Base-by-base conservation (phyloP, 2,329 filamentous ascomycete species). In the Tolypocladium capitatum region DNA sequence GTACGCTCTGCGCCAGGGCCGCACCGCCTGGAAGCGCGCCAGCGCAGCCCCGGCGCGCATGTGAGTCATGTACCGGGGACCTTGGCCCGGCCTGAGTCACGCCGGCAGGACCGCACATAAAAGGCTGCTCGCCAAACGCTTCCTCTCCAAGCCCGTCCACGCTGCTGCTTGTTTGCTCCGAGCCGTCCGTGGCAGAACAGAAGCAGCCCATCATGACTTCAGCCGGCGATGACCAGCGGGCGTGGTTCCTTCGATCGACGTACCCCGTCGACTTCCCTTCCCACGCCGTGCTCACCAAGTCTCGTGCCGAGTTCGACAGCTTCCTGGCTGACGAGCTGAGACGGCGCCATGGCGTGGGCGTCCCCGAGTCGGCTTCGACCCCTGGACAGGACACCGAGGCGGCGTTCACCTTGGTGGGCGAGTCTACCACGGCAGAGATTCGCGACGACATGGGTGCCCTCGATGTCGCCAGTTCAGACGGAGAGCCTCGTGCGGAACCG, bases 161-260 rank as follows among this genome's bases (percentile, higher is more conserved):
- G 8, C 21, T 13, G 34, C 11, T 24, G 16, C 7, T 16, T 21
- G 14, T 6, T n/a, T 36, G 34, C 13, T 40, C n/a, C 14, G 36
- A 27, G 21, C 21, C 5, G 5, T 10, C 7, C 14, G 21, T n/a
- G 16, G 16, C 24, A 16, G 2, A 5, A 3, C 8, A n/a, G 14
- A 20, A 11, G 24, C 21, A 27, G 13, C 27, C 5, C 16, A 38
- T 32, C 18, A 45, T 45, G 43, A 32, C 45, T n/a, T 52, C 53
- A 28, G 41, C 50, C 30, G 43, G 48, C 33, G 53, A 53, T n/a
- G 46, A 52, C 46, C 50, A 56, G 36, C 51, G 49, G 35, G 57
- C 60, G 16, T 71, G 68, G 65, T 70, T 67, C 52, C 61, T 71
- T 45, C 61, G 60, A 47, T 63, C 63, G 10, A 62, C 58, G 0